These are phyloP conservation scores for Neopestalotiopsis sp. DNA, from an alignment of 2,329 filamentous ascomycete species.

Conservation along the genomic window DNA sequence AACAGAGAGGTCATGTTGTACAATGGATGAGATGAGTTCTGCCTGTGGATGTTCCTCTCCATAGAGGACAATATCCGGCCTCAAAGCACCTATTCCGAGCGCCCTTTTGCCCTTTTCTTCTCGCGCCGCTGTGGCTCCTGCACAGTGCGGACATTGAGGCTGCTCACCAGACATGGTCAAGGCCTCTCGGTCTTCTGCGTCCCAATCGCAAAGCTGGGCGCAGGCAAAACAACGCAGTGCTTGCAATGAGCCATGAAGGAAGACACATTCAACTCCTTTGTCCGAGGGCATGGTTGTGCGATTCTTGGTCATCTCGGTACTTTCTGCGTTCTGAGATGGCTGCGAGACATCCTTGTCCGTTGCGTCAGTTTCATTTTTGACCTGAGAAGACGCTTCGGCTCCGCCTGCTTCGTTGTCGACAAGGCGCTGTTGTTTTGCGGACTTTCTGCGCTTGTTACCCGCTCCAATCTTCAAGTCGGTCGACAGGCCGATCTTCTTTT, in stretches of 20 bases:
- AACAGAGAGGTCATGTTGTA: slow-evolving; percentile 69
- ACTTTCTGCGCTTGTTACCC: slow-evolving; percentile 60
- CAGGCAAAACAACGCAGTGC: slow-evolving; percentile 69
- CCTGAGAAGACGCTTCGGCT: slow-evolving; percentile 33
- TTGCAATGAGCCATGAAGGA: slow-evolving; percentile 72
- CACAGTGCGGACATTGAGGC: slow-evolving; percentile 70
- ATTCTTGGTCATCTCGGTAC: slow-evolving; percentile 22
- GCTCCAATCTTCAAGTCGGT: slow-evolving; percentile 66
- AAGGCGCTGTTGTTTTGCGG: slow-evolving; percentile 37
- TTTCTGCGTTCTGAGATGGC: slow-evolving; percentile 25
- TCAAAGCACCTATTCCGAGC: slow-evolving; percentile 68
- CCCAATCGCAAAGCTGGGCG: slow-evolving; percentile 62
- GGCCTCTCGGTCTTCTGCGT: slow-evolving; percentile 57
- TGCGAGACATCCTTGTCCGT: slow-evolving; percentile 25
- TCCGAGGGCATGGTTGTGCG: slow-evolving; percentile 31
- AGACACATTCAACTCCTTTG: slow-evolving; percentile 68
- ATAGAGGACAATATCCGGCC: slow-evolving; percentile 76
- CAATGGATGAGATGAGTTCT: slow-evolving; percentile 70
- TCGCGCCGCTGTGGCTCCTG: slow-evolving; percentile 64
- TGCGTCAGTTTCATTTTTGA: slow-evolving; percentile 23
- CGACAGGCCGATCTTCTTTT: slow-evolving; percentile 71
- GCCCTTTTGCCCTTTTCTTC: slow-evolving; percentile 70
- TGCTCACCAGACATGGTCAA: slow-evolving; percentile 68
- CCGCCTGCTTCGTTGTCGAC: slow-evolving; percentile 28
- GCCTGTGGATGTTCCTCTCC: slow-evolving; percentile 75